phyloP scores from a whole-genome alignment of 148 eudicot genomes.

The Oxyria digyna region DNA sequence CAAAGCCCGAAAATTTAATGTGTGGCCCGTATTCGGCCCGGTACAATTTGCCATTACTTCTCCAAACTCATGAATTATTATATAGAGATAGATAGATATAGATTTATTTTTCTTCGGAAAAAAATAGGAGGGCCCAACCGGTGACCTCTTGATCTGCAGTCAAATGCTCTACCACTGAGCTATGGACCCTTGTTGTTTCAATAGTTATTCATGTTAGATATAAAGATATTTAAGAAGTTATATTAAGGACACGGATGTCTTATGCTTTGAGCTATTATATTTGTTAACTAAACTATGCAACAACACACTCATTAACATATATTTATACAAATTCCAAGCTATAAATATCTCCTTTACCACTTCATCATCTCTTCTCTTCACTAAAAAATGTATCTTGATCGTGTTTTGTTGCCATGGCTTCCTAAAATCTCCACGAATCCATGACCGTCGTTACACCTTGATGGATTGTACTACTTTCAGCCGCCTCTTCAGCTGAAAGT shows the following conservation, averaged over 20 bases:
- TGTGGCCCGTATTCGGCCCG: no score
- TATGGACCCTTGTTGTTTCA: background rate
- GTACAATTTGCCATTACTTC: no score
- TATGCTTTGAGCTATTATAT: no score
- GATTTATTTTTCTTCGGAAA: background rate
- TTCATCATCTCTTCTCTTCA: background rate
- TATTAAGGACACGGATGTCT: no score
- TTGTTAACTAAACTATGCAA: no score
- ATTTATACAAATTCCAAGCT: no score
- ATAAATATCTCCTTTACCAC: background rate
- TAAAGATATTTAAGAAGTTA: no score
- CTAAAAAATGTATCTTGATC: background rate
- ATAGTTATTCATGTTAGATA: no score
- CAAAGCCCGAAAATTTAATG: no score
- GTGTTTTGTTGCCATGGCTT: background rate
- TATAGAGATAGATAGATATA: no score
- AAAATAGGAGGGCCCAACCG: background rate
- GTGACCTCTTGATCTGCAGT: conserved; percentile 1
- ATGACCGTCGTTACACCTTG: background rate
- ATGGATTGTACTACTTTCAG: background rate
- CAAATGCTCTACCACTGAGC: conserved; percentile 3
- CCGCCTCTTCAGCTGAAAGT: background rate
- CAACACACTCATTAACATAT: no score
- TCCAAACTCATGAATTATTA: no score
- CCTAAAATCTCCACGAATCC: background rate